Evolutionary conservation across 179 eudicot genomes (phyloP).

Genomic region (Spinacia oleracea): DNA sequence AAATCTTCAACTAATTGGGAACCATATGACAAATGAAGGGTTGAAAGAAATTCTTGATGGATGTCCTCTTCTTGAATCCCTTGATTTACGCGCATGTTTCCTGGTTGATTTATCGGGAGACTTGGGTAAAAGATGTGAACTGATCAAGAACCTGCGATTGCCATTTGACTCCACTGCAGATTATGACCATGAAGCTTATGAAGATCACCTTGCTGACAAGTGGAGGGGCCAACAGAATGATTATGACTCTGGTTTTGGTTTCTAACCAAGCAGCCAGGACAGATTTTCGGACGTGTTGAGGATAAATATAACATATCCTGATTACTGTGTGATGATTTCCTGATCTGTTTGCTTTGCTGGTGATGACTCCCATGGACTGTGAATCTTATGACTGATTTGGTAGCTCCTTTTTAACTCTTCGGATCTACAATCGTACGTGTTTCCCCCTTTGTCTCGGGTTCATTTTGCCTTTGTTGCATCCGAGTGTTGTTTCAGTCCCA

Average conservation of each 20-base stretch:
- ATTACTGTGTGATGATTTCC: not conserved
- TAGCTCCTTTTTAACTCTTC: not conserved
- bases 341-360: not conserved
- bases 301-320: not conserved
- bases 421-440: not conserved
- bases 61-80: slow-evolving; percentile 32
- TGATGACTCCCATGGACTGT: not conserved
- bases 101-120: slow-evolving; percentile 9
- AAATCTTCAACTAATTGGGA: slow-evolving; percentile 28
- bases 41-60: slow-evolving; percentile 30
- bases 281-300: not conserved
- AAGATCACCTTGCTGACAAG: not conserved
- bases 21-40: slow-evolving; percentile 20
- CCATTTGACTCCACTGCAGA: slow-evolving; percentile 22
- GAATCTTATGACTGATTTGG: not conserved
- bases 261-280: too few relatives aligned
- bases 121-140: slow-evolving; percentile 19
- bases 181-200: not conserved
- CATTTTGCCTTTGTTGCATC: not conserved
- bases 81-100: slow-evolving; percentile 30
- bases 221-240: not conserved
- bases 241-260: not conserved
- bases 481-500: too few relatives aligned
- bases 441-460: not conserved
- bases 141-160: slow-evolving; percentile 4